Conservation (phyloP, 2,329 filamentous ascomycete genomes). For the Capronia epimyces region DNA sequence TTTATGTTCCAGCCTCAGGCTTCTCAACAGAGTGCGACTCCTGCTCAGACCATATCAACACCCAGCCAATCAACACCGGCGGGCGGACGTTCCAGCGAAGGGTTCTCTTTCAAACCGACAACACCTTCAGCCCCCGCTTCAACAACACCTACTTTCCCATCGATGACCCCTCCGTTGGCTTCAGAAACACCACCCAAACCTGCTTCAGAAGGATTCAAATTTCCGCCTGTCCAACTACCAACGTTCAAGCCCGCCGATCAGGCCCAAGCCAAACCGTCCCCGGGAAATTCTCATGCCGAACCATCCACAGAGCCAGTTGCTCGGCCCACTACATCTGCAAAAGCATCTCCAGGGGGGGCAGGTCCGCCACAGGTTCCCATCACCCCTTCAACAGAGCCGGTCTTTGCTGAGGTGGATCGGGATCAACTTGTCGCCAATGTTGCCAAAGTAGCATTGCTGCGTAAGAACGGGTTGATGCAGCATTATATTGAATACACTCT, state of each 20-base stretch:
- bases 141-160: not conserved
- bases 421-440: slow-evolving; percentile 11
- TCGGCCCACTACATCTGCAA: not conserved
- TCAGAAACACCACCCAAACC: slow-evolving; percentile 1
- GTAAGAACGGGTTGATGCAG: slow-evolving; percentile 20
- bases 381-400: slow-evolving; percentile 3
- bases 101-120: slow-evolving; percentile 2
- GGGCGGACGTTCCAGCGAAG: not conserved
- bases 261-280: not conserved
- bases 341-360: slow-evolving; percentile 8
- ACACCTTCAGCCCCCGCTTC: not conserved
- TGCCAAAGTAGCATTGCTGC: slow-evolving; percentile 18
- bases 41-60: not conserved
- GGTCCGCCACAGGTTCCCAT: slow-evolving; percentile 14
- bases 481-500: slow-evolving; percentile 24
- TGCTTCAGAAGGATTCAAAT: slow-evolving; percentile 9
- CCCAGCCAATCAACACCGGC: not conserved
- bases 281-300: not conserved
- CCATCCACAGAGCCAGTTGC: not conserved
- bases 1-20: not conserved
- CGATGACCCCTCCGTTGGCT: not conserved
- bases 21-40: slow-evolving; percentile 1
- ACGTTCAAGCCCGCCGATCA: slow-evolving; percentile 1
- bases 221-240: slow-evolving; percentile 4
- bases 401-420: slow-evolving; percentile 8